Conservation (phyloP, 768 basidiomycete species). For the Rhizopogon vinicolor region DNA sequence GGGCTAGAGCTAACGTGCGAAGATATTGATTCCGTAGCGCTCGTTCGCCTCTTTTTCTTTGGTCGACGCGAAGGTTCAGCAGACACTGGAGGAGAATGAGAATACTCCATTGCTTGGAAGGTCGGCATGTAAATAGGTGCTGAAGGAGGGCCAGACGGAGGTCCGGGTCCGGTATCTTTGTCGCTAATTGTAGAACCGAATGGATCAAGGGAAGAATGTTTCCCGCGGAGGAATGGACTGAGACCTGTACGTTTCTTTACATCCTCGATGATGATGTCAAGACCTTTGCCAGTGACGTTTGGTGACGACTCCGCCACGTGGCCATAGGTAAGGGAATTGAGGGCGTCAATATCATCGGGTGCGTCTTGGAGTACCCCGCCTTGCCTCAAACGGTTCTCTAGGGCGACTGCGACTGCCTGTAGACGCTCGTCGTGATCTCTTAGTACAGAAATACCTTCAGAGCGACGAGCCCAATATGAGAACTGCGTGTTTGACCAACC, state of each 20-base stretch:
- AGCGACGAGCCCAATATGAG: slow-evolving; percentile 50
- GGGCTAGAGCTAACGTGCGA: slow-evolving; percentile 26
- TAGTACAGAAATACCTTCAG: slow-evolving; percentile 45
- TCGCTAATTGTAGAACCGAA: slow-evolving; percentile 38
- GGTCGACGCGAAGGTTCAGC: slow-evolving; percentile 27
- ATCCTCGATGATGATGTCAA: slow-evolving; percentile 43
- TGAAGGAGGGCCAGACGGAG: slow-evolving; percentile 15
- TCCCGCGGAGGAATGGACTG: slow-evolving; percentile 46
- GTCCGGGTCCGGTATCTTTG: slow-evolving; percentile 27
- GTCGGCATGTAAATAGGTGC: slow-evolving; percentile 36
- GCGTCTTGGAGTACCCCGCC: slow-evolving; percentile 27
- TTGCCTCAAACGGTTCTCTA: slow-evolving; percentile 36
- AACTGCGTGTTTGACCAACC: slow-evolving; percentile 54
- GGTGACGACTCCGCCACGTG: slow-evolving; percentile 29
- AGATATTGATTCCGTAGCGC: slow-evolving; percentile 30
- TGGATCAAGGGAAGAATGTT: slow-evolving; percentile 46
- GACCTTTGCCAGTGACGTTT: slow-evolving; percentile 44
- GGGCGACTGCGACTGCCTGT: slow-evolving; percentile 33
- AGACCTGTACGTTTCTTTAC: slow-evolving; percentile 44
- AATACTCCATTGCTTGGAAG: slow-evolving; percentile 35
- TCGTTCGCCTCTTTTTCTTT: slow-evolving; percentile 32
- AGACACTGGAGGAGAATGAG: slow-evolving; percentile 29
- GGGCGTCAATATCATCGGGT: slow-evolving; percentile 13
- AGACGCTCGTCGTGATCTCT: slow-evolving; percentile 36
- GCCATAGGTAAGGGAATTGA: slow-evolving; percentile 12